Base-by-base conservation (phyloP, 768 basidiomycete species). In the Cubamyces sp. region DNA sequence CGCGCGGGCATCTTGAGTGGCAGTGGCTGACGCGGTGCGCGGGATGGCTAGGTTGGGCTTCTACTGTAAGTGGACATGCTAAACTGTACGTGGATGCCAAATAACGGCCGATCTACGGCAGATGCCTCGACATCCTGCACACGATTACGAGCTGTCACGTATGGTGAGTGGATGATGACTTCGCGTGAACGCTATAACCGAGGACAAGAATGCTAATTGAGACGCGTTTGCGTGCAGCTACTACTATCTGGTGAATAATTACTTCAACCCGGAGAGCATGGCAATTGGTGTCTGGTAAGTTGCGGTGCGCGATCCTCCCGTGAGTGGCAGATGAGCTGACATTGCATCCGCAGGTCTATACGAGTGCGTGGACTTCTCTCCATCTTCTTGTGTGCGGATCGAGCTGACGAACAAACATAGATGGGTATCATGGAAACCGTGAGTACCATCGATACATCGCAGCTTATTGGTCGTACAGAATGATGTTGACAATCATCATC, bases 351-450 rank as follows among this genome's bases (percentile, higher is more conserved):
- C 25, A 54, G 54, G 54, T 56, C 54, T 16, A 50, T 58, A 43
- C 57, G 57, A 41, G 57, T 50, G 25, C 23, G 39, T 57, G 3
- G 34, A 34, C 11, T 26, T 16, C 16, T 25, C 3, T n/a, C 39
- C 19, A 25, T 30, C 8, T 18, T 14, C 9, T 34, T 3, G 23
- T 15, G 6, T 19, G 8, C 4, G 6, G 5, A 41, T 11, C 11
- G 18, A 18, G 23, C 52, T 54, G 52, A 54, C 25, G 11, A 21
- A 12, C 9, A 15, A 16, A 25, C 23, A 12, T 14, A 54, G 52
- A 3, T 54, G 52, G 52, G 52, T 54, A 54, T 54, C 52, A 26
- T 42, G 14, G 52, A 54, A 39, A 54, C 52, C n/a, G 52, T 54
- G 34, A 34, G 34, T 34, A 9, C 34, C 6, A 34, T 34, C 8